These are phyloP conservation scores for Skeletonema tropicum DNA, from an alignment of 108 stramenopile species.

Conservation along the genomic window DNA sequence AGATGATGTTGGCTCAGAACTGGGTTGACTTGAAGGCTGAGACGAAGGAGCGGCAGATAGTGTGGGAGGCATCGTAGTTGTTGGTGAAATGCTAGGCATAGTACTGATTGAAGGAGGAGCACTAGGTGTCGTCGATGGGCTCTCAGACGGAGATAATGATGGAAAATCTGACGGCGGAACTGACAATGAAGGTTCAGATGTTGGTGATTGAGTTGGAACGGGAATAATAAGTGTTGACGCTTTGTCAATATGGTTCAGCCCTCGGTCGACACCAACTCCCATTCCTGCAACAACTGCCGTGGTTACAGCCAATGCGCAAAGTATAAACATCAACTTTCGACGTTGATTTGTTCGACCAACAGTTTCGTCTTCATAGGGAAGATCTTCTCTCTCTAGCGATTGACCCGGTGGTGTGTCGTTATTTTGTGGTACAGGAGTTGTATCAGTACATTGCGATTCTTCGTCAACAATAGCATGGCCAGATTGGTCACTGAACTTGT, in stretches of 20 bases:
- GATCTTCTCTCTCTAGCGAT: neutral
- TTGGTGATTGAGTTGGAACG: constrained; percentile 9
- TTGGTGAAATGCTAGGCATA: neutral
- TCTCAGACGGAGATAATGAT: neutral
- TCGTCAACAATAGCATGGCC: neutral
- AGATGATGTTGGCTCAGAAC: neutral
- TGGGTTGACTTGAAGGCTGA: neutral
- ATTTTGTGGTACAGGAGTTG: neutral
- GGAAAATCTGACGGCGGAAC: neutral
- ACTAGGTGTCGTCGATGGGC: neutral
- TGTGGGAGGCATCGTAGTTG: neutral
- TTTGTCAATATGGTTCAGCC: constrained; percentile 2
- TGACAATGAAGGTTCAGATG: neutral
- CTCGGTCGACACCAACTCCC: constrained; percentile 11
- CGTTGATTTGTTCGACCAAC: neutral
- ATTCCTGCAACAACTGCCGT: neutral
- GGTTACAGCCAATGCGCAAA: neutral
- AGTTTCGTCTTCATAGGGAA: neutral
- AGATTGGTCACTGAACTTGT: neutral
- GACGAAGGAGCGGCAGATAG: neutral
- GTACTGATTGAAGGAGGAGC: neutral
- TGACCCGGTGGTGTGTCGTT: neutral
- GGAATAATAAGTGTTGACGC: constrained; percentile 4
- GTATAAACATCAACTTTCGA: neutral
- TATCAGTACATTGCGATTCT: neutral